Conservation (phyloP, 805 yeast species). For the Candida stauntonica region DNA sequence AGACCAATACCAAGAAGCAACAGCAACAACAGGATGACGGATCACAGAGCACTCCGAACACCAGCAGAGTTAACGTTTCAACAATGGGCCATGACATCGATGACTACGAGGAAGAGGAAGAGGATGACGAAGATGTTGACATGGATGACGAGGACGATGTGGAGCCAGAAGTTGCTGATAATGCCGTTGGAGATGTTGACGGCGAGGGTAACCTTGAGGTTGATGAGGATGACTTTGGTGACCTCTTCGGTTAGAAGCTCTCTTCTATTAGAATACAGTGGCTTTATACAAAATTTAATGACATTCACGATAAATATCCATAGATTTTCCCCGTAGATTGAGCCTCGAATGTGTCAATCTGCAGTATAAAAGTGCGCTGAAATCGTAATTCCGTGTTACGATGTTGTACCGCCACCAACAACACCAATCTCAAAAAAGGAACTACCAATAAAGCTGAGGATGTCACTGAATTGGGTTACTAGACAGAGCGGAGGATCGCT, state of each 20-base stretch:
- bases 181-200: background rate
- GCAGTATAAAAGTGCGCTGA: too few species aligned
- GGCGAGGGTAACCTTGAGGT: slow-evolving; percentile 3
- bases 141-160: slow-evolving; percentile 30
- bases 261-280: too few species aligned
- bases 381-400: too few species aligned
- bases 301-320: background rate
- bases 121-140: slow-evolving; percentile 33
- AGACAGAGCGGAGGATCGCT: slow-evolving; percentile 10
- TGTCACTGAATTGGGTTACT: slow-evolving; percentile 31
- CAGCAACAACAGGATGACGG: slow-evolving; percentile 12
- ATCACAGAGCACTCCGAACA: slow-evolving; percentile 2
- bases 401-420: too few species aligned
- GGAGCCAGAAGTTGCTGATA: slow-evolving; percentile 16
- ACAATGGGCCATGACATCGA: slow-evolving; percentile 30
- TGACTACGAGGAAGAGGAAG: slow-evolving; percentile 30
- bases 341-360: slow-evolving; percentile 26
- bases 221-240: slow-evolving; percentile 31
- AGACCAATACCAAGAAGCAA: slow-evolving; percentile 22
- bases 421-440: background rate
- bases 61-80: slow-evolving; percentile 29
- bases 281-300: too few species aligned
- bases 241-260: slow-evolving; percentile 26
- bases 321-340: too few species aligned
- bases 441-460: slow-evolving; percentile 1